Evolutionary conservation across 2,329 filamentous ascomycete species (phyloP), one percentile per base, ranked within the genome.

Genomic region (Coccinonectria pachysandricola): DNA sequence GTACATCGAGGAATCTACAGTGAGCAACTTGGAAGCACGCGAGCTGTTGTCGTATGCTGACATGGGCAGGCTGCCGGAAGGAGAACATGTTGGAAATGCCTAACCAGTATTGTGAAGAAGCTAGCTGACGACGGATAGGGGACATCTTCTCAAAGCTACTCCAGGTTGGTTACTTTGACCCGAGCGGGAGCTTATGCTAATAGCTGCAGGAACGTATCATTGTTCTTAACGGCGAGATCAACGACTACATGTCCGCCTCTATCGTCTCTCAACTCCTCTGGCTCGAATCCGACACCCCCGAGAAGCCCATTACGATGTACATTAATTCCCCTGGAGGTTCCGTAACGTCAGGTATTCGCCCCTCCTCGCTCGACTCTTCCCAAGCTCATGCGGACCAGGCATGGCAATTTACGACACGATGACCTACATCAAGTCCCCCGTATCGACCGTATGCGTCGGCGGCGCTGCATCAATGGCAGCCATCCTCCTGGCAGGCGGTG

Each of bases 321-420:
- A 98, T 98, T 56, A 94, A 98, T 62, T 93, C 84, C 0, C 88
- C 88, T 0, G 91, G 91, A 25, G 91, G 91, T 30, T 88, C 82
- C 21, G 87, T 98, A 35, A 88, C 91, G 2, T 60, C 60, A 34
- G 73, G 71, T 69, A 48, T 8, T 15, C 27, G 11, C 12, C 19
- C 8, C 23, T 22, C 10, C 7, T 8, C 8, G 10, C n/a, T 21
- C 18, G 15, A 11, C 20, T n/a, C 8, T 4, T 7, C 17, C 14
- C 12, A 33, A 30, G 24, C 34, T 39, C 19, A 34, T 19, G 6
- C 7, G n/a, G 6, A 3, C 5, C 7, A 54, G 75, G 76, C 10
- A 66, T 81, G 34, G 87, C 91, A 14, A 96, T 98, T 48, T 98
- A 98, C 66, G 91, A 98, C 54, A 98, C 91, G 8, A 96, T 98